Evolutionary conservation across 805 yeast species (phyloP).

Genomic region (Nadsonia fulvescens): DNA sequence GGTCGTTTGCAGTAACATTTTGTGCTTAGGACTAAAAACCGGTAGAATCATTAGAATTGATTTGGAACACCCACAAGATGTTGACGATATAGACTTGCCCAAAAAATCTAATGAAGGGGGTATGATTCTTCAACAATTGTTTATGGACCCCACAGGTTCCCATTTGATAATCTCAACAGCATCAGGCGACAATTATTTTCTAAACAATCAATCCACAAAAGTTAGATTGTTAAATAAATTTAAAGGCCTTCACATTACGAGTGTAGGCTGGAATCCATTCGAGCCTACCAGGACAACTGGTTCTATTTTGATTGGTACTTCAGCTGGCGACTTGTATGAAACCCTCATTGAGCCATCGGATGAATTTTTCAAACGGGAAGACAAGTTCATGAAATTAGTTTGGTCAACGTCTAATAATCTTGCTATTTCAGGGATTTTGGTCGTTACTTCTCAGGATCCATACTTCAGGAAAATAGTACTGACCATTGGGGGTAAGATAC

Average conservation of each 20-base stretch:
- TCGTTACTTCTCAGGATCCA: conserved; percentile 5
- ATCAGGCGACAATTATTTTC: conserved; percentile 29
- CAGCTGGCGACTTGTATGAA: conserved; percentile 31
- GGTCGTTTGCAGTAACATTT: conserved; percentile 35
- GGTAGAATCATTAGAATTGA: conserved; percentile 48
- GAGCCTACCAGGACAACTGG: conserved; percentile 24
- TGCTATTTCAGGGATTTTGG: conserved; percentile 12
- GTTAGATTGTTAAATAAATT: conserved; percentile 29
- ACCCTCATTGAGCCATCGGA: conserved; percentile 26
- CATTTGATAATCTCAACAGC: conserved; percentile 34
- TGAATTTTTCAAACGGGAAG: conserved; percentile 26
- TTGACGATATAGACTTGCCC: conserved; percentile 23
- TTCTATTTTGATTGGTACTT: conserved; percentile 30
- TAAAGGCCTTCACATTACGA: conserved; percentile 26
- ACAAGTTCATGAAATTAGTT: conserved; percentile 23
- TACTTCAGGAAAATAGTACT: conserved; percentile 9
- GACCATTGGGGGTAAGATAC: conserved; percentile 11
- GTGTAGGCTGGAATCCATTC: conserved; percentile 26
- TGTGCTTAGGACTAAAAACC: conserved; percentile 33
- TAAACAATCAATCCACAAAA: conserved; percentile 24
- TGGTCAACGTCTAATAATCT: conserved; percentile 20
- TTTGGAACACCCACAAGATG: conserved; percentile 43
- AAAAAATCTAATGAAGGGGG: conserved; percentile 15
- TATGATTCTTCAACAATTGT: conserved; percentile 15
- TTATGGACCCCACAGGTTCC: conserved; percentile 32